Base-by-base conservation (phyloP, 495 filamentous ascomycete genomes). In the Penicillium malachiteum region DNA sequence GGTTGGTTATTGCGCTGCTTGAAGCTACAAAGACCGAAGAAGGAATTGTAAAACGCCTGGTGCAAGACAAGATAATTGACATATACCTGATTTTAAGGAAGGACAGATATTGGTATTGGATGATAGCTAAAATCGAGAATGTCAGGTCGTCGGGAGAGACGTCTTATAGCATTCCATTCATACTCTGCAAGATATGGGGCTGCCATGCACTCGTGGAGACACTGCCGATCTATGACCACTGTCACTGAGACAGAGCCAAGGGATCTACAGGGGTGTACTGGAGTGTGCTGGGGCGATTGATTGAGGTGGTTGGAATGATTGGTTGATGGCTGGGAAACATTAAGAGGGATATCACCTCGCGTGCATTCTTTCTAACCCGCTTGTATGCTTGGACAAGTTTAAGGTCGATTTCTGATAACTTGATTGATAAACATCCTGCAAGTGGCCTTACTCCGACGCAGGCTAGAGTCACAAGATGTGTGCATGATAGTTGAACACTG, bases 121-220 rank as follows among this genome's bases (percentile, higher is more conserved):
- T 26, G 21, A 26, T 26, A 26, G 4, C 42, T 9, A 14, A 30
- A 45, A 6, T 40, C 18, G 46, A 16, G 52, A 45, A 58, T 55
- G 51, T 50, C 40, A 41, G 56, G 52, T 65, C 45, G 50, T 48
- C 51, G 54, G 44, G 40, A 59, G 33, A 14, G 43, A 31, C 18
- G 44, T 63, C 56, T 65, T 65, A 63, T 65, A 65, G 34, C 62
- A 59, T 57, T 50, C 49, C 41, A 17, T n/a, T 14, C 30, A 26
- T 48, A 38, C 32, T 18, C 18, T n/a, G 21, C 18, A 34, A 37
- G 33, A 43, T 52, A 49, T 49, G 49, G 47, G 34, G 40, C 41
- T 37, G 45, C 47, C 50, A 54, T 48, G 50, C 54, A 41, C 37
- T 31, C 42, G 48, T 58, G 49, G 55, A 53, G 50, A 44, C 40